Evolutionary conservation across 2,329 filamentous ascomycete species (phyloP).

Genomic region (Chrysoporthe cubensis): DNA sequence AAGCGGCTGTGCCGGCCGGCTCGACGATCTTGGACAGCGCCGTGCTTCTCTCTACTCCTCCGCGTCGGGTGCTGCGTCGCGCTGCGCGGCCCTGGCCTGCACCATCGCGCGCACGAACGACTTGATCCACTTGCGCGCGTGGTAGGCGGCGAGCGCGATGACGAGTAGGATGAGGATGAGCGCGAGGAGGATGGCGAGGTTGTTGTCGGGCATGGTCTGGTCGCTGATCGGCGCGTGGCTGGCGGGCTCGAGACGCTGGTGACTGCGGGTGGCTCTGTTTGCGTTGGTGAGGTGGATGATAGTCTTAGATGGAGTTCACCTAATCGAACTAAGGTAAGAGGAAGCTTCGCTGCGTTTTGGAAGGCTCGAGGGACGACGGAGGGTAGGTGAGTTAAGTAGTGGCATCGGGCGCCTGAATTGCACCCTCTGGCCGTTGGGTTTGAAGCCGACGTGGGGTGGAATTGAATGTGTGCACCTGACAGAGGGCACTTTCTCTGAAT

Average conservation of each 20-base stretch:
- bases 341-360: not conserved
- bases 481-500: too few relatives aligned
- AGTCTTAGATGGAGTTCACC: not conserved
- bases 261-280: not conserved
- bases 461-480: too few relatives aligned
- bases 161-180: conserved; percentile 35
- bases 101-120: conserved; percentile 34
- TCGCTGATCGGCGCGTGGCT: not conserved
- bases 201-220: conserved; percentile 27
- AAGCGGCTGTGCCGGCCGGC: not conserved
- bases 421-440: too few relatives aligned
- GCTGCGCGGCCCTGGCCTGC: conserved; percentile 30
- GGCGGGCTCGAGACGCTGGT: not conserved
- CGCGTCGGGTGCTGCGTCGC: conserved; percentile 8
- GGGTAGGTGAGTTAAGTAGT: not conserved
- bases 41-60: not conserved
- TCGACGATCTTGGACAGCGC: not conserved
- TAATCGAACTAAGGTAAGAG: not conserved
- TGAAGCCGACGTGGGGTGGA: too few relatives aligned
- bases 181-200: conserved; percentile 36
- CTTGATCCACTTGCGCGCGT: conserved; percentile 32
- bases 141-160: conserved; percentile 31
- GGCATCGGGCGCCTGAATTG: not conserved
- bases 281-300: not conserved
- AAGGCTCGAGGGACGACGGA: not conserved